Percentiles rank a stretch among this genome's conserved stretches.
These are phyloP conservation scores for Candida caryicola DNA, from an alignment of 805 yeast species.

Conservation along the genomic window DNA sequence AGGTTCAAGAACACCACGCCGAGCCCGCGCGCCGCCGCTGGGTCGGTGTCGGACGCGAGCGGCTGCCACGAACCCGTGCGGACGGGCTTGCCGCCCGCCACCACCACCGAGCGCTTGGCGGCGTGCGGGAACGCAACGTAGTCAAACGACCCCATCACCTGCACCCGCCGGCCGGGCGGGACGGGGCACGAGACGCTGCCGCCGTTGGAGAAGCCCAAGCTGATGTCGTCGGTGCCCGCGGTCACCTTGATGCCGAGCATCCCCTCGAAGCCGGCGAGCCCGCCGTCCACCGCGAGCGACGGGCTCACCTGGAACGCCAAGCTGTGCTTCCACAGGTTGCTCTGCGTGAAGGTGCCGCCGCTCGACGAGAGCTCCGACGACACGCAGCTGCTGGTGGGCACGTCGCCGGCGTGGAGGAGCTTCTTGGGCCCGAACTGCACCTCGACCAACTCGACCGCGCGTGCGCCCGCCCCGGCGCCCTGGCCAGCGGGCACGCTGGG, in stretches of 20 bases:
- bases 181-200: conserved; percentile 18
- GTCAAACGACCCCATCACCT: conserved; percentile 16
- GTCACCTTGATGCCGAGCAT: conserved; percentile 4
- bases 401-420: conserved; percentile 1
- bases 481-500: neutral
- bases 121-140: conserved; percentile 16
- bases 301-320: neutral
- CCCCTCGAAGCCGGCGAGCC: neutral
- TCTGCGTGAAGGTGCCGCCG: conserved; percentile 16
- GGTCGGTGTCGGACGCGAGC: neutral
- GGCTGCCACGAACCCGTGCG: neutral
- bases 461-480: neutral
- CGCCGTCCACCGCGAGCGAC: neutral
- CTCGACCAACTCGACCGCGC: conserved; percentile 16
- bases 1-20: conserved; percentile 2
- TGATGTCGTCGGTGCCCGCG: conserved; percentile 10
- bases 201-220: conserved; percentile 8
- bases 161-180: conserved; percentile 16
- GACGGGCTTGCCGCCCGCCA: neutral
- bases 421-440: conserved; percentile 16
- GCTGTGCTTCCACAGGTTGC: conserved; percentile 9
- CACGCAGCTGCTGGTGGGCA: conserved; percentile 18
- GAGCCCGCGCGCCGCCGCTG: neutral
- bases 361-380: conserved; percentile 15
- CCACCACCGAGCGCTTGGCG: conserved; percentile 9